Evolutionary conservation across 1,284 basidiomycete species (phyloP), one percentile per base, ranked within the genome.

Genomic region (Takashimella koratensis): DNA sequence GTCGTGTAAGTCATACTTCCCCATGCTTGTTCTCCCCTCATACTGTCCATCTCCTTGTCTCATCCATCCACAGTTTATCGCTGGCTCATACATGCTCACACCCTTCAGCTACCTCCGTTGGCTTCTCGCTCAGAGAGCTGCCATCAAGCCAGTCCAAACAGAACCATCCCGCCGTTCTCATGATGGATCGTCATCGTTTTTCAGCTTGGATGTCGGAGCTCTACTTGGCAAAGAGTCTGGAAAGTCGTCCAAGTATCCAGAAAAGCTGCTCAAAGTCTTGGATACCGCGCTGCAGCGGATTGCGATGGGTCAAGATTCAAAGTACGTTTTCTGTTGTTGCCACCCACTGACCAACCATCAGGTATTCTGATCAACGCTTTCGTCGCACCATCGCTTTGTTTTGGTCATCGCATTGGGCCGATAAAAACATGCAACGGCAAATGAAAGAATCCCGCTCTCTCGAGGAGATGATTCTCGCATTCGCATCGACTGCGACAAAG

Each of bases 381-480:
- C 84, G 93, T 41, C 81, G 90, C 45, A 90, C 89, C 1, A 87
- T 93, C 80, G 92, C 87, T 47, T 85, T 87, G 25, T 96, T 95
- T 74, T 96, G 93, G 73, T 65, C 62, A 0, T 87, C 87, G 4
- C 87, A 88, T 60, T 89, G 90, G 74, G 86, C 86, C 68, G 85
- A 90, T 56, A 86, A 89, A 47, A 81, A 79, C 26, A 94, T 94
- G 78, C 84, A 88, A 58, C 82, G 84, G 42, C 89, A 93, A 67
- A 86, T 98, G 83, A 91, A 92, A 73, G 93, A 97, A 74, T 94
- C 92, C 67, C 82, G 96, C 45, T 96, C 95, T 78, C 88, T 98
- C 50, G 96, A 99, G 76, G 93, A 97, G 62, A 84, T 98, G 54
- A 95, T 99, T 58, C 81, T 98, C 49, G 87, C 89, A 80, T 98